Evolutionary conservation across 225 moss, liverwort and hornwort species (phyloP).

Genomic region (Rhytidiadelphus loreus): DNA sequence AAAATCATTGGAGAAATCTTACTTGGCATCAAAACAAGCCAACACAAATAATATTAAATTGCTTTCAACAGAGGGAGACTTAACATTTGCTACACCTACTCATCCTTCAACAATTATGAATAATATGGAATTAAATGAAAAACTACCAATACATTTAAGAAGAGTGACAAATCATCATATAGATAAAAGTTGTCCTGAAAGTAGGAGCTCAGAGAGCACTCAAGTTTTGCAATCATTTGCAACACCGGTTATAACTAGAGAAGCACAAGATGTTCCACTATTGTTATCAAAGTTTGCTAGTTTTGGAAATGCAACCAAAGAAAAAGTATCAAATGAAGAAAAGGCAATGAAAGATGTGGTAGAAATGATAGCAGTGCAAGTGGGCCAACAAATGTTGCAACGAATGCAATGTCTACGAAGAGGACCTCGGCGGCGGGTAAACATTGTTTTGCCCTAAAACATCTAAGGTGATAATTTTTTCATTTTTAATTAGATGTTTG

Average conservation of each 20-base stretch:
- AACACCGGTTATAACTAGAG: neutral
- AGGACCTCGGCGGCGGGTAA: neutral
- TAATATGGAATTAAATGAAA: neutral
- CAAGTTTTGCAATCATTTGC: conserved; percentile 7
- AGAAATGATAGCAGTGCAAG: neutral
- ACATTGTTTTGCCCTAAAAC: neutral
- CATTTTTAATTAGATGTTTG: neutral
- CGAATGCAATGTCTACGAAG: neutral
- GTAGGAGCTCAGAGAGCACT: neutral
- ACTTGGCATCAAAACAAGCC: neutral
- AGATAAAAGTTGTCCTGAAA: neutral
- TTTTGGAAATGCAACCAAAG: neutral
- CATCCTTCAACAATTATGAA: neutral
- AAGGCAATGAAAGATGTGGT: neutral
- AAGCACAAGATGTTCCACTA: neutral
- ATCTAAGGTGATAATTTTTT: neutral
- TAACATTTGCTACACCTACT: neutral
- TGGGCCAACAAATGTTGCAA: neutral
- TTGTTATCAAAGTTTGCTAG: conserved; percentile 13
- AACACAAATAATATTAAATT: neutral
- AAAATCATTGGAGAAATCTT: neutral
- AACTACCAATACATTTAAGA: neutral
- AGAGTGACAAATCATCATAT: neutral
- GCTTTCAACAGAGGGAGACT: neutral
- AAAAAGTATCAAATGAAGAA: neutral